Conservation (phyloP, 164 flowering plant species). For the Annona squamosa region DNA sequence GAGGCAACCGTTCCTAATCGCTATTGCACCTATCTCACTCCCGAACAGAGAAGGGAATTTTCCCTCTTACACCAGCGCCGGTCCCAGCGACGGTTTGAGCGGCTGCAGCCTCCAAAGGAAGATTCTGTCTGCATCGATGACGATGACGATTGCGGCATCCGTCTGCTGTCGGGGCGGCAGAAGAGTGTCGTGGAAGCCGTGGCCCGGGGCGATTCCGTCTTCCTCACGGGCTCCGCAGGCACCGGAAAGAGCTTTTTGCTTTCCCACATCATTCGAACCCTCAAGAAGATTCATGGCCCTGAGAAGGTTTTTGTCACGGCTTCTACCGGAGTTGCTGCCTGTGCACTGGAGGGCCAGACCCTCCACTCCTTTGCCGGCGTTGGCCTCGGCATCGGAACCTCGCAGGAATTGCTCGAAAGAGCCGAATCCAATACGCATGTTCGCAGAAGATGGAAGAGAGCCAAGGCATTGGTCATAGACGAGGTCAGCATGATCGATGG, state of each 20-base stretch:
- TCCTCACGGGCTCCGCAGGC: constrained; percentile 61
- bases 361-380: constrained; percentile 62
- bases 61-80: too few relatives aligned
- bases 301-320: constrained; percentile 46
- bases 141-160: not conserved
- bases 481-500: constrained; percentile 58
- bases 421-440: constrained; percentile 18
- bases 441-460: constrained; percentile 36
- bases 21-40: too few relatives aligned
- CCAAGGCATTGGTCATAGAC: constrained; percentile 48
- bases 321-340: constrained; percentile 59
- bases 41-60: too few relatives aligned
- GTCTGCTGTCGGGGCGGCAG: constrained; percentile 31
- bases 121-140: not conserved
- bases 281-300: constrained; percentile 23
- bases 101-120: too few relatives aligned
- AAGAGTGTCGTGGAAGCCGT: constrained; percentile 23
- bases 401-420: constrained; percentile 14
- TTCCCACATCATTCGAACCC: constrained; percentile 19
- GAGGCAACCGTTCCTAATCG: too few relatives aligned
- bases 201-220: constrained; percentile 37
- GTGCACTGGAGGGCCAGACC: constrained; percentile 52
- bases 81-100: too few relatives aligned
- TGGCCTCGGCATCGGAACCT: constrained; percentile 19
- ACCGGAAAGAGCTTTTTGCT: constrained; percentile 47